Percentiles rank a stretch among this genome's conserved stretches.
Evolutionary conservation across 1,284 basidiomycete genomes (phyloP).

Genomic region (Apiotrichum porosum): DNA sequence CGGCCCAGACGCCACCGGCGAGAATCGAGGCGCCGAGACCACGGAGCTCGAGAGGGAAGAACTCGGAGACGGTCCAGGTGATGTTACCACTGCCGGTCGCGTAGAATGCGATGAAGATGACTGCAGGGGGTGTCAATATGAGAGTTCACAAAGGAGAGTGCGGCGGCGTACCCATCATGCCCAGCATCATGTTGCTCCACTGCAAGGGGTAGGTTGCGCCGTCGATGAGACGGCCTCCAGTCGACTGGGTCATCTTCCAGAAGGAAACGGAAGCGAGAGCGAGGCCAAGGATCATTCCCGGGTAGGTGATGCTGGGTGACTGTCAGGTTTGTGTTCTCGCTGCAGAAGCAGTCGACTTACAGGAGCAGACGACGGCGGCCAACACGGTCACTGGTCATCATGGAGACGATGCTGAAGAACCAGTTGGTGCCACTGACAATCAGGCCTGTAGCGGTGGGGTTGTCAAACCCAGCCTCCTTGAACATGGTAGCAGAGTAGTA

Average conservation of each 20-base stretch:
- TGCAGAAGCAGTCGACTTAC: too few species aligned
- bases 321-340: too few species aligned
- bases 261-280: slow-evolving; percentile 42
- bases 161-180: slow-evolving; percentile 48
- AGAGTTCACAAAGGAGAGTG: too few species aligned
- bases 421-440: too few species aligned
- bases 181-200: slow-evolving; percentile 60
- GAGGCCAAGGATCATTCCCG: slow-evolving; percentile 39
- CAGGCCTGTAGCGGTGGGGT: slow-evolving; percentile 37
- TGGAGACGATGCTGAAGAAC: slow-evolving; percentile 39
- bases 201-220: slow-evolving; percentile 60
- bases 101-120: slow-evolving; percentile 51
- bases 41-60: slow-evolving; percentile 44
- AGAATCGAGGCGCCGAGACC: slow-evolving; percentile 39
- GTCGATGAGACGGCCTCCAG: slow-evolving; percentile 59
- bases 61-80: slow-evolving; percentile 50
- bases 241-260: slow-evolving; percentile 56
- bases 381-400: slow-evolving; percentile 41
- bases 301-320: too few species aligned
- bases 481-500: slow-evolving; percentile 46
- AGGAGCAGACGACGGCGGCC: slow-evolving; percentile 41
- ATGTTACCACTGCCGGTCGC: slow-evolving; percentile 72
- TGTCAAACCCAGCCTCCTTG: too few species aligned
- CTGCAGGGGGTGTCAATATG: too few species aligned
- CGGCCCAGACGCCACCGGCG: slow-evolving; percentile 41